These are phyloP conservation scores for Ganoderma boninense DNA, from an alignment of 1,284 basidiomycete species.

Conservation along the genomic window DNA sequence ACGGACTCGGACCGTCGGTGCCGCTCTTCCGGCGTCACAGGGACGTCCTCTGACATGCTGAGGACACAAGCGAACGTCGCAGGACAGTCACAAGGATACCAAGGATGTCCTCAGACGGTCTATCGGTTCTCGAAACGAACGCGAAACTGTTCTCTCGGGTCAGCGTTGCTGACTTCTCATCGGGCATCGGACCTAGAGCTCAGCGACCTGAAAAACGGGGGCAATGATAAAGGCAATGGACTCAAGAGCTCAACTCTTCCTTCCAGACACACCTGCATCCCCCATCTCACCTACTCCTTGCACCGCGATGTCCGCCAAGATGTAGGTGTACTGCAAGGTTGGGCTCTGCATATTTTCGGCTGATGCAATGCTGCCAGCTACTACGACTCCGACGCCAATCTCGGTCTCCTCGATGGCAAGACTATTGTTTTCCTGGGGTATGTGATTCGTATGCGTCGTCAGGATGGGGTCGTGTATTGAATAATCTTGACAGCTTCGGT, in stretches of 20 bases:
- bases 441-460: slow-evolving; percentile 13
- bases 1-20: slow-evolving; percentile 34
- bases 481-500: slow-evolving; percentile 54
- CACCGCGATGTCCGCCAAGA: slow-evolving; percentile 53
- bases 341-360: slow-evolving; percentile 14
- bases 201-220: slow-evolving; percentile 16
- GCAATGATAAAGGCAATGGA: slow-evolving; percentile 17
- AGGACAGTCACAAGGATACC: slow-evolving; percentile 5
- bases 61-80: background rate
- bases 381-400: slow-evolving; percentile 68
- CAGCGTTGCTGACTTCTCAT: slow-evolving; percentile 1
- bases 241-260: background rate
- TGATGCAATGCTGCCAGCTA: slow-evolving; percentile 48
- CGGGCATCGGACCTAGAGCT: slow-evolving; percentile 20
- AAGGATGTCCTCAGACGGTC: background rate
- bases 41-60: slow-evolving; percentile 25
- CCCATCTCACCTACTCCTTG: background rate
- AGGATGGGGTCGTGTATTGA: background rate
- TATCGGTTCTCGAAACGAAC: background rate
- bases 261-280: background rate
- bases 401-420: slow-evolving; percentile 55
- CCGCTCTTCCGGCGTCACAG: slow-evolving; percentile 36
- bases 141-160: background rate
- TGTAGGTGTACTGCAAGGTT: slow-evolving; percentile 43
- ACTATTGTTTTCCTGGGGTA: slow-evolving; percentile 71